phyloP scores from a whole-genome alignment of 805 yeast species.

The Zygotorulaspora chibaensis region DNA sequence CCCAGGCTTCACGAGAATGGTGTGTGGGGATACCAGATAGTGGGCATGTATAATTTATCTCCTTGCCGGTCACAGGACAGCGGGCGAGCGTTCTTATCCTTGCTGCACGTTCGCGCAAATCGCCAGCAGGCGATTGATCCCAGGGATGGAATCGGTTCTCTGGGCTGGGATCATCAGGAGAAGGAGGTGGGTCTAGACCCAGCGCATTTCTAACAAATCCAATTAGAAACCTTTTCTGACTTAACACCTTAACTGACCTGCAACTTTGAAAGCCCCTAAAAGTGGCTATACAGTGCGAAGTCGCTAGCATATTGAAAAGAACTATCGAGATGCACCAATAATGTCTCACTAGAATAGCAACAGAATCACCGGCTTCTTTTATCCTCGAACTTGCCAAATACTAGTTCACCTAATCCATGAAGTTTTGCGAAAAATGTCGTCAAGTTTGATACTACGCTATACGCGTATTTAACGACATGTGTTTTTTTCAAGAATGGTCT shows the following conservation, averaged over 20 bases:
- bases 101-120: constrained; percentile 86
- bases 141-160: constrained; percentile 78
- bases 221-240: constrained; percentile 30
- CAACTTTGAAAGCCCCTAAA: constrained; percentile 4
- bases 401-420: no score
- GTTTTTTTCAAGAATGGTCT: background rate
- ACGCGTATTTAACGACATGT: background rate
- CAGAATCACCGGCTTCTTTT: background rate
- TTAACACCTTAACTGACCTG: constrained; percentile 3
- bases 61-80: constrained; percentile 84
- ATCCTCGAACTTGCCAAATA: no score
- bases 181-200: constrained; percentile 60
- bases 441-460: no score
- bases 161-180: constrained; percentile 62
- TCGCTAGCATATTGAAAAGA: constrained; percentile 1
- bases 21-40: constrained; percentile 95
- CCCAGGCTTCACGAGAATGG: constrained; percentile 87
- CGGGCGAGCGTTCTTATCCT: constrained; percentile 79
- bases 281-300: constrained; percentile 1
- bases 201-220: constrained; percentile 44
- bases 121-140: constrained; percentile 90
- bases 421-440: no score
- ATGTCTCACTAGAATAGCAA: background rate
- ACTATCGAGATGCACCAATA: background rate
- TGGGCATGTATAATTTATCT: constrained; percentile 85